Base-by-base conservation (phyloP, 805 yeast species). In the Scheffersomyces ergatensis region DNA sequence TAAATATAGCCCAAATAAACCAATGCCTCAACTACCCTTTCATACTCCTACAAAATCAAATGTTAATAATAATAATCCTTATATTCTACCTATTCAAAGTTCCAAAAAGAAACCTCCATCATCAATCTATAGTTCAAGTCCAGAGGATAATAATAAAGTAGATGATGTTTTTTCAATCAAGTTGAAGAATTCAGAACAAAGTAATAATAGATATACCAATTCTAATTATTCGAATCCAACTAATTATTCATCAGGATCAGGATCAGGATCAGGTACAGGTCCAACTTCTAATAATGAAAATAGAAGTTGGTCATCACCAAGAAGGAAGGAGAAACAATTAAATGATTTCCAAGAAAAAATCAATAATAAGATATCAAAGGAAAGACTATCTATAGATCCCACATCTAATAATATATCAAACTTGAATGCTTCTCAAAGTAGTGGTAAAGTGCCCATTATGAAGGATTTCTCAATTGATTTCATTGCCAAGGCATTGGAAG, bases 401-500 rank as follows among this genome's bases (percentile, higher is more conserved):
- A 14, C 5, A 5, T 14, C 5, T n/a, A 29, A 29, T 29, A 29
- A 15, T 29, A n/a, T 6, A 14, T 5, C 5, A 14, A 15, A 29
- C 15, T 6, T 5, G 4, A 29, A 29, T 29, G 11, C 5, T 14
- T 4, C 5, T 5, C 7, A 7, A 14, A n/a, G 15, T 4, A 40
- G 37, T 19, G 27, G 44, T 34, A 54, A 49, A 34, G 60, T 65
- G 21, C 73, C 73, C 8, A 57, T 69, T 7, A 54, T 60, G 39
- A 68, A 70, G 42, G 76, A 70, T 43, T 70, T 70, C 44, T 67
- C 73, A 2, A 64, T 70, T 23, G 76, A 70, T 42, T 70, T 65
- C 42, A 70, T 70, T 19, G 74, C 76, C 12, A 68, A 70, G 41
- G 75, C 74, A 1, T 51, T 70, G 25, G 74, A 70, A 46, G 76